Percentiles rank a stretch among this genome's conserved stretches.
These are phyloP conservation scores for Henckelia pumila DNA, from an alignment of 257 asterid species.

Conservation along the genomic window DNA sequence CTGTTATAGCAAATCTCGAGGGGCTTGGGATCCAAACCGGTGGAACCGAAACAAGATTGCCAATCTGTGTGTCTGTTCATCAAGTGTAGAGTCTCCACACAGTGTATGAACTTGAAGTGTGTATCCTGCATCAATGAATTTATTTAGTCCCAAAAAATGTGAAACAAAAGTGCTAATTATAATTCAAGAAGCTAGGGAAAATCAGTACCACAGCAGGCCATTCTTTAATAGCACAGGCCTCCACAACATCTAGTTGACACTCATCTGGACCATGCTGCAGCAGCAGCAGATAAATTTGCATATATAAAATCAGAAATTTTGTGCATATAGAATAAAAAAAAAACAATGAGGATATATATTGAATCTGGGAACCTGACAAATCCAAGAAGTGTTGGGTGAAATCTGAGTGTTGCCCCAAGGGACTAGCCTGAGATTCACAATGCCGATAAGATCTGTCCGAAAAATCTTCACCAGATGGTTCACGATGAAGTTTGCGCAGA, in stretches of 20 bases:
- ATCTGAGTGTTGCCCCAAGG: constrained; percentile 95
- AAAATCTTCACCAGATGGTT: constrained; percentile 59
- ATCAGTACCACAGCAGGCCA: constrained; percentile 73
- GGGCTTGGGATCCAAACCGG: constrained; percentile 47
- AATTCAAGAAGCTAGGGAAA: too few relatives aligned
- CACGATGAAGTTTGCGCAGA: constrained; percentile 81
- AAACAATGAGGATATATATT: not conserved
- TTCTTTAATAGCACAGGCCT: constrained; percentile 72
- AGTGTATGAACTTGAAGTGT: constrained; percentile 67
- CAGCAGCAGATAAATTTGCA: not conserved
- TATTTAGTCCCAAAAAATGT: too few relatives aligned
- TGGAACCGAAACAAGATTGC: constrained; percentile 61
- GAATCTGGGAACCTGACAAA: constrained; percentile 62
- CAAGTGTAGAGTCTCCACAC: constrained; percentile 65
- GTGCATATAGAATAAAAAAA: not conserved
- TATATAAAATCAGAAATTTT: too few relatives aligned
- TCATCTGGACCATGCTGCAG: constrained; percentile 90
- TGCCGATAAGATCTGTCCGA: constrained; percentile 60
- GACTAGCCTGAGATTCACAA: constrained; percentile 69
- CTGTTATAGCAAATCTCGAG: constrained; percentile 53
- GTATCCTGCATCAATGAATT: constrained; percentile 47
- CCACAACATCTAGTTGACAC: constrained; percentile 61
- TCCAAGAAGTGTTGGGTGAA: constrained; percentile 56
- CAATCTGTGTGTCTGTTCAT: constrained; percentile 55
- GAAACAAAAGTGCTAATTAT: too few relatives aligned